Evolutionary conservation across 768 basidiomycete species (phyloP).

Genomic region (Thelephora aurantiotincta): DNA sequence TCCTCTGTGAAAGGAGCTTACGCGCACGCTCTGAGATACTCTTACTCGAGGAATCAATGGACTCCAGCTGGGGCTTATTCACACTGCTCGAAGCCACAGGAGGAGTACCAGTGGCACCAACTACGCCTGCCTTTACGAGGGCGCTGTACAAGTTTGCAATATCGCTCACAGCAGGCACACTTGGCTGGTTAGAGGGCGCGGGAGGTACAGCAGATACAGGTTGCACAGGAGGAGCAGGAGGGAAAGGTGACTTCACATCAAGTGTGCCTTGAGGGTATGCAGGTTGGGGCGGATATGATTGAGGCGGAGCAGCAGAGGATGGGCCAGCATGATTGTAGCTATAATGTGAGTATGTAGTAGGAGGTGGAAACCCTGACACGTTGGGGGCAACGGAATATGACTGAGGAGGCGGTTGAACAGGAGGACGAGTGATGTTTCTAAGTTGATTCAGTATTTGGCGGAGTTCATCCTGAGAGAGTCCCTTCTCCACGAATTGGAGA

Average conservation of each 20-base stretch:
- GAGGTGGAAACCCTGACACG: constrained; percentile 9
- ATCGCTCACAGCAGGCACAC: constrained; percentile 20
- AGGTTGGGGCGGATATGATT: constrained; percentile 10
- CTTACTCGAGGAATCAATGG: constrained; percentile 29
- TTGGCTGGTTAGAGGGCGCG: constrained; percentile 16
- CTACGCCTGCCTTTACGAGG: constrained; percentile 68
- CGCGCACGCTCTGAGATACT: constrained; percentile 44
- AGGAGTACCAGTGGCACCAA: constrained; percentile 40
- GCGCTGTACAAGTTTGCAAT: constrained; percentile 51
- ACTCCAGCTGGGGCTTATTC: constrained; percentile 20
- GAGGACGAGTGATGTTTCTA: constrained; percentile 40
- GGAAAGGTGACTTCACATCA: constrained; percentile 13
- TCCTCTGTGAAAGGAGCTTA: constrained; percentile 40
- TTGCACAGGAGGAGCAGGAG: constrained; percentile 3
- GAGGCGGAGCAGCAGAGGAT: constrained; percentile 4
- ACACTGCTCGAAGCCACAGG: constrained; percentile 28
- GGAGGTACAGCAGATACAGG: constrained; percentile 16
- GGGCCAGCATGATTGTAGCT: constrained; percentile 16
- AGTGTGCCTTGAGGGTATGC: constrained; percentile 13
- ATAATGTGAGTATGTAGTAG: constrained; percentile 7
- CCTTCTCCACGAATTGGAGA: constrained; percentile 59
- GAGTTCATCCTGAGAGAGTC: constrained; percentile 70
- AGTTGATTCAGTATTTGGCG: constrained; percentile 63
- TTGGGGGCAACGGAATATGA: constrained; percentile 9
- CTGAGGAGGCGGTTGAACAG: constrained; percentile 14